These are phyloP conservation scores for Leccinum disarticulatum DNA, from an alignment of 768 basidiomycete species.

Conservation along the genomic window DNA sequence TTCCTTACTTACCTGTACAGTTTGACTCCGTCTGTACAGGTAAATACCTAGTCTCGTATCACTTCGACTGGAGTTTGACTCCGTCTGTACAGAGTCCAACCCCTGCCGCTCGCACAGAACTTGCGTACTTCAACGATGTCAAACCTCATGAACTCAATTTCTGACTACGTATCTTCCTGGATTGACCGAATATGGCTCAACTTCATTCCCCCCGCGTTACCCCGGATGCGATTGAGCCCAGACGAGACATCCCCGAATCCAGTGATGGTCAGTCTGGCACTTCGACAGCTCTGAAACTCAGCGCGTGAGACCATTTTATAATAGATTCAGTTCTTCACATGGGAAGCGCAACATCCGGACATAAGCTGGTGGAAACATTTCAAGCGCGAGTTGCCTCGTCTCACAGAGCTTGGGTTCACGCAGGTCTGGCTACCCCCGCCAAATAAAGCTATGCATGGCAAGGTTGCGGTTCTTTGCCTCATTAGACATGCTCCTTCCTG, in stretches of 20 bases:
- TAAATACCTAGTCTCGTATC: no score
- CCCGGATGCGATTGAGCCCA: constrained; percentile 62
- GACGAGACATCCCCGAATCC: constrained; percentile 51
- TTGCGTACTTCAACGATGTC: background rate
- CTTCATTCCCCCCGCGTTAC: constrained; percentile 42
- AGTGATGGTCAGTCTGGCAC: constrained; percentile 55
- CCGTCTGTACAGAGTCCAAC: no score
- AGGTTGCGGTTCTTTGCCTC: constrained; percentile 35
- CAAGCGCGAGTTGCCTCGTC: constrained; percentile 58
- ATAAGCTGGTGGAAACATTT: constrained; percentile 84
- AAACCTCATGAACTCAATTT: constrained; percentile 10
- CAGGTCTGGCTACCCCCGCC: constrained; percentile 85
- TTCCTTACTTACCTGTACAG: no score
- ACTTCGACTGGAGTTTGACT: no score
- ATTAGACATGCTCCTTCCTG: constrained; percentile 10
- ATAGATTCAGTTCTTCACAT: constrained; percentile 83
- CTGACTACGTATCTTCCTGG: constrained; percentile 16
- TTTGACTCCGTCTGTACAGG: no score
- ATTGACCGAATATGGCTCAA: constrained; percentile 22
- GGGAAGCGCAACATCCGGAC: constrained; percentile 58
- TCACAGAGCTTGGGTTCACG: constrained; percentile 70
- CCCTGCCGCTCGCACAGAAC: no score
- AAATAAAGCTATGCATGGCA: constrained; percentile 65
- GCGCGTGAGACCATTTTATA: background rate
- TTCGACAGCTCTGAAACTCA: background rate